phyloP scores from a whole-genome alignment of 345 rosid genomes.

The Gossypium stocksii region DNA sequence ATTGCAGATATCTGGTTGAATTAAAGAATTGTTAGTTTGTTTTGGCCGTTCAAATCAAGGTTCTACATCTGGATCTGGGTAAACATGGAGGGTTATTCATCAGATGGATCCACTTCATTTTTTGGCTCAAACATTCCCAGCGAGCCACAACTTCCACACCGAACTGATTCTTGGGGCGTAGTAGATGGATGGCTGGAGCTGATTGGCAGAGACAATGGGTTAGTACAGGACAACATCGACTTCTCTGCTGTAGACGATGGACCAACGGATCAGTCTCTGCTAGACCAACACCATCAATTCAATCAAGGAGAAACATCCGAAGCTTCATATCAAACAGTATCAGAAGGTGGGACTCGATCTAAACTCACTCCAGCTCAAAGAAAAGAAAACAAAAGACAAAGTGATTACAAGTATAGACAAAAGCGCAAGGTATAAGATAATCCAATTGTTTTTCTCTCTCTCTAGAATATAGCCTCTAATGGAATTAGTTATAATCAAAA shows the following conservation, averaged over 20 bases:
- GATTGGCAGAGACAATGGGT: not conserved
- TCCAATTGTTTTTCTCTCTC: too few relatives aligned
- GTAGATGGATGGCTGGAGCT: not conserved
- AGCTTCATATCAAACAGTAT: not conserved
- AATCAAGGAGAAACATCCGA: not conserved
- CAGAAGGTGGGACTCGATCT: not conserved
- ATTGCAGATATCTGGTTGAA: too few relatives aligned
- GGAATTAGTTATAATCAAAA: too few relatives aligned
- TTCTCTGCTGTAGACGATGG: not conserved
- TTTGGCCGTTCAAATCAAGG: not conserved
- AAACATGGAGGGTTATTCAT: not conserved
- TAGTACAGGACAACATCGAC: not conserved
- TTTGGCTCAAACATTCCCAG: not conserved
- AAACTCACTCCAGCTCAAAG: not conserved
- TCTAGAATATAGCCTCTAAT: too few relatives aligned
- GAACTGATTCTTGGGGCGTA: not conserved
- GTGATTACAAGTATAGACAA: not conserved
- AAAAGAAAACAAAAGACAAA: not conserved
- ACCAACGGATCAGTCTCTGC: not conserved
- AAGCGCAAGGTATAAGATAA: not conserved
- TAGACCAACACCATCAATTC: not conserved
- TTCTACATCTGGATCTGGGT: not conserved
- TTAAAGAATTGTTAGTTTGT: too few relatives aligned
- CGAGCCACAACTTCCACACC: too few relatives aligned
- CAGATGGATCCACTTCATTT: not conserved